Evolutionary conservation across 2,329 filamentous ascomycete genomes (phyloP).

Genomic region (Shiraia bambusicola): DNA sequence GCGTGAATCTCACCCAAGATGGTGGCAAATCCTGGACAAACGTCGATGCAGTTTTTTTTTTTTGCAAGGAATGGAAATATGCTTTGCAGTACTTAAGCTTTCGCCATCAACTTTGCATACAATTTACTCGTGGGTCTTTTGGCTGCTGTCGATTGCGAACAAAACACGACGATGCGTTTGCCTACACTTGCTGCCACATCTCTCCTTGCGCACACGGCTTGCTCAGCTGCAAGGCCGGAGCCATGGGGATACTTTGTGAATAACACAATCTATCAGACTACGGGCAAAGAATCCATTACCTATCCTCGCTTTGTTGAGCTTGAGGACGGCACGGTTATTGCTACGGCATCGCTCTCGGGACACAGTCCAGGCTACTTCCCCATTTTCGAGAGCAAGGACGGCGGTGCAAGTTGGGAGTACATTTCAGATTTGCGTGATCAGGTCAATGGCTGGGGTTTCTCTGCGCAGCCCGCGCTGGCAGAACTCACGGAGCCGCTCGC

Average conservation of each 20-base stretch:
- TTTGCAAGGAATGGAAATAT: no score
- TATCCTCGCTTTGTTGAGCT: slow-evolving; percentile 20
- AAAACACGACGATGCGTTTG: no score
- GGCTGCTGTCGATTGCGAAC: no score
- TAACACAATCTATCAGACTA: slow-evolving; percentile 23
- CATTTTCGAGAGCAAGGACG: slow-evolving; percentile 48
- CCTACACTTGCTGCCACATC: no score
- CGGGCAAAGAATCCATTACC: slow-evolving; percentile 13
- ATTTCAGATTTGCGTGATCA: slow-evolving; percentile 62
- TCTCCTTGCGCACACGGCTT: slow-evolving; percentile 1
- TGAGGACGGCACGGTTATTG: slow-evolving; percentile 19
- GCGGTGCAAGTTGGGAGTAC: slow-evolving; percentile 57
- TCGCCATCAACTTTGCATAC: no score
- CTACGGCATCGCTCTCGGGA: slow-evolving; percentile 16
- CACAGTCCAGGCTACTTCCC: slow-evolving; percentile 37
- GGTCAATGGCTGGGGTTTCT: slow-evolving; percentile 63
- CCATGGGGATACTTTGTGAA: slow-evolving; percentile 22
- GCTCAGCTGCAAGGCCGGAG: slow-evolving; percentile 2
- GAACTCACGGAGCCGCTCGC: slow-evolving; percentile 18
- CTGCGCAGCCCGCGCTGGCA: slow-evolving; percentile 47
- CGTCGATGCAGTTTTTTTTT: no score
- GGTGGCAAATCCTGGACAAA: no score
- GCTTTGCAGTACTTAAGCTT: no score
- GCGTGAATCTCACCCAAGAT: no score
- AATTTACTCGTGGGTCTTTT: no score